Percentiles rank a stretch among this genome's conserved stretches.
Evolutionary conservation across 257 asterid species (phyloP).

Genomic region (Fraxinus americana): DNA sequence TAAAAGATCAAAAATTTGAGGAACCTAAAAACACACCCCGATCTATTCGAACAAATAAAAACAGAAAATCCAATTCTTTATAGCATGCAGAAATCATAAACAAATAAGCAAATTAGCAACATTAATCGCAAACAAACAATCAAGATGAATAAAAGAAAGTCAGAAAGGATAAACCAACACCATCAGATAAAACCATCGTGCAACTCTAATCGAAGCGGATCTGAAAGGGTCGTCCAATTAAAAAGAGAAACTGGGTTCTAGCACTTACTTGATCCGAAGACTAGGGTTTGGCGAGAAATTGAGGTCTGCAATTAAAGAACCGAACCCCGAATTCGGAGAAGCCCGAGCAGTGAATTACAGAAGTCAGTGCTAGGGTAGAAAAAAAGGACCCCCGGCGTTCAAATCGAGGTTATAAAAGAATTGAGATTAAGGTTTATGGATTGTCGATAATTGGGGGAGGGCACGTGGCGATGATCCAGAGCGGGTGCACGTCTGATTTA

Average conservation of each 20-base stretch:
- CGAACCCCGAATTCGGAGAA: conserved; percentile 39
- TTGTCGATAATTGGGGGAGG: background rate
- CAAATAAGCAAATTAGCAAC: background rate
- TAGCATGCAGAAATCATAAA: background rate
- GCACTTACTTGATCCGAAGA: conserved; percentile 15
- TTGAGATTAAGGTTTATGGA: background rate
- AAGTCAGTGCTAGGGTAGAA: conserved; percentile 20
- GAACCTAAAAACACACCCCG: background rate
- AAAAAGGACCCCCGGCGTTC: background rate
- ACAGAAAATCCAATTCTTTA: background rate
- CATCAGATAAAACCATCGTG: background rate
- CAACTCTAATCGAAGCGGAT: conserved; percentile 11
- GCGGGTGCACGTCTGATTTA: background rate
- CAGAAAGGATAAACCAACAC: background rate
- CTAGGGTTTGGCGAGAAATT: conserved; percentile 30
- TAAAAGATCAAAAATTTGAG: background rate
- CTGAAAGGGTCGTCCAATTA: background rate
- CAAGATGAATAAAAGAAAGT: background rate
- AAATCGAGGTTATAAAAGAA: background rate
- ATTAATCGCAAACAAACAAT: background rate
- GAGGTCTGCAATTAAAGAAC: background rate
- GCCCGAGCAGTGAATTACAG: conserved; percentile 27
- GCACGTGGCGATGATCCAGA: background rate
- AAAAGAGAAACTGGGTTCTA: background rate
- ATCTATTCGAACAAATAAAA: background rate